Base-by-base conservation (phyloP, 2,329 filamentous ascomycete genomes). In the Colletotrichum sp. region DNA sequence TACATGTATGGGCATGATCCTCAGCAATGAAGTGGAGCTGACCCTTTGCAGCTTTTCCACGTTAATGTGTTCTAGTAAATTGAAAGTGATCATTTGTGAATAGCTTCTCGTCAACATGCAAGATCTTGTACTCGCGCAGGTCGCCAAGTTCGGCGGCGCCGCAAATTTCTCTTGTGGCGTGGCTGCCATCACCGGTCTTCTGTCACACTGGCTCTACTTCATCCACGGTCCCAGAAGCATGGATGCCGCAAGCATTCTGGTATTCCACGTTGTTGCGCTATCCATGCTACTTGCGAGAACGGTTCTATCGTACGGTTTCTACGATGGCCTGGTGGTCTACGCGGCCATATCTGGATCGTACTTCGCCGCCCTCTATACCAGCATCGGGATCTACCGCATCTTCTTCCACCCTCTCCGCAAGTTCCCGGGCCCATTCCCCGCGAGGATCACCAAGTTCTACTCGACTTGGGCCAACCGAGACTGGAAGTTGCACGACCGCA, bases 301-400 rank as follows among this genome's bases (percentile, higher is more conserved):
- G 9, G 28, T 52, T 6, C 32, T 65, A 1, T 28, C 48, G 3
- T 34, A 28, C 14, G 75, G 75, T 1, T 21, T 75, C 7, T 52
- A 28, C n/a, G 4, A 57, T 5, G 72, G 75, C 5, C 39, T 67
- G 1, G 6, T 63, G 2, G 12, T n/a, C 7, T 66, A 61, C 32
- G n/a, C 26, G 0, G 59, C 65, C n/a, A 63, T 76, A n/a, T 72
- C 72, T 3, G 66, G 57, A 10, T 68, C 72, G 2, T 77, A 76
- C 30, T 70, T 77, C 24, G 24, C 39, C 3, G 59, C 78, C 30
- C 32, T 79, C 2, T 79, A 90, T 71, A 24, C 48, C 13, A 80
- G 79, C 34, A 78, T 80, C 8, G 26, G 64, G 7, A 26, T 78
- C n/a, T 80, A 79, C 39, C 81, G 81, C 7, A 2, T 79, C 21